Evolutionary conservation across 768 basidiomycete genomes (phyloP).

Genomic region (Russula sp.): DNA sequence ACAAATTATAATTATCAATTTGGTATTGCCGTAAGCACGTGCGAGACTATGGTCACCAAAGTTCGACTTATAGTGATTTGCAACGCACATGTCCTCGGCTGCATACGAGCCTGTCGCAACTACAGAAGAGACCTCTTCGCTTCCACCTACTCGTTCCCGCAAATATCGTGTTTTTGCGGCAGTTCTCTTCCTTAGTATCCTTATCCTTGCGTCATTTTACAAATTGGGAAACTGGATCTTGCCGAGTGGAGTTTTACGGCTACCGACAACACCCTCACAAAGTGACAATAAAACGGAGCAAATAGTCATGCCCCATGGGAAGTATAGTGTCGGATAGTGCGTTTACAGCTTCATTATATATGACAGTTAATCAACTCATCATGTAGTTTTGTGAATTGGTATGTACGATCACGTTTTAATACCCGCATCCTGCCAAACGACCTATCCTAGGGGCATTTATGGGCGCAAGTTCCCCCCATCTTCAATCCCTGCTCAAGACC

Average conservation of each 20-base stretch:
- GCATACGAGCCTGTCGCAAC: slow-evolving; percentile 22
- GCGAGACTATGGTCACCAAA: too few species aligned
- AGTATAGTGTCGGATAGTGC: slow-evolving; percentile 80
- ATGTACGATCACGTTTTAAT: slow-evolving; percentile 23
- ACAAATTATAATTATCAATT: too few species aligned
- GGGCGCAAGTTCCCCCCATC: slow-evolving; percentile 89
- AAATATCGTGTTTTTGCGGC: slow-evolving; percentile 17
- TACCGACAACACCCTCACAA: slow-evolving; percentile 6
- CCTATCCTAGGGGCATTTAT: slow-evolving; percentile 78
- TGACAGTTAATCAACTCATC: slow-evolving; percentile 24
- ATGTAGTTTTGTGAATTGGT: slow-evolving; percentile 77
- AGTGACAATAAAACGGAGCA: slow-evolving; percentile 24
- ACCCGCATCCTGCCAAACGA: slow-evolving; percentile 10
- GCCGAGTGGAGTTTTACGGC: slow-evolving; percentile 9
- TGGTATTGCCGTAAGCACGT: too few species aligned
- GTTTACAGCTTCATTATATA: slow-evolving; percentile 35
- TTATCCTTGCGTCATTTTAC: slow-evolving; percentile 23
- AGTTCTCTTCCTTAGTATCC: slow-evolving; percentile 11
- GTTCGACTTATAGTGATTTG: too few species aligned
- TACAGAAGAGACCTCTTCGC: slow-evolving; percentile 7
- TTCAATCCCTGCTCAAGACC: slow-evolving; percentile 73
- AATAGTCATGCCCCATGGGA: slow-evolving; percentile 43
- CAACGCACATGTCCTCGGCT: slow-evolving; percentile 18
- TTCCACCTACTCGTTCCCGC: slow-evolving; percentile 1
- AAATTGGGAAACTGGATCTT: slow-evolving; percentile 26